Conservation (phyloP, 83 land plant genomes). For the Diphasiastrum complanatum region DNA sequence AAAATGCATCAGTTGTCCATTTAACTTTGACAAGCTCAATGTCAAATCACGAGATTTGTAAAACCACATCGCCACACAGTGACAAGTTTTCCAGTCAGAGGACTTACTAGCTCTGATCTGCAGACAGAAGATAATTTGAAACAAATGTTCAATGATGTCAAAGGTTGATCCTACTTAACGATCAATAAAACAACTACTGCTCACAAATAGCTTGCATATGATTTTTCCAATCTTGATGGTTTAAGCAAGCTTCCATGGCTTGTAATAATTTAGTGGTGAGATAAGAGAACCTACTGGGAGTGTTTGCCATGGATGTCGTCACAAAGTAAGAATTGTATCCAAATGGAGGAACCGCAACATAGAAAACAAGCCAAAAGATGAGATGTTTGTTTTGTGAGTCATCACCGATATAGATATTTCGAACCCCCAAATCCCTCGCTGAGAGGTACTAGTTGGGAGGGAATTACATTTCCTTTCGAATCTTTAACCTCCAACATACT, state of each 20-base stretch:
- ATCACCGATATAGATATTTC: slow-evolving; percentile 45
- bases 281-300: neutral
- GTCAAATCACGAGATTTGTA: too few species aligned
- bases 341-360: slow-evolving; percentile 72
- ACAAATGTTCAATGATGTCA: too few species aligned
- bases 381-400: slow-evolving; percentile 26
- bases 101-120: too few species aligned
- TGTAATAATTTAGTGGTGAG: slow-evolving; percentile 16
- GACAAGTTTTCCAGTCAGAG: too few species aligned
- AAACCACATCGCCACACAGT: too few species aligned
- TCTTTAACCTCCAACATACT: slow-evolving; percentile 50
- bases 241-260: neutral
- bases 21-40: too few species aligned
- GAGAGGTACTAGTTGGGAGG: slow-evolving; percentile 68
- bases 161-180: too few species aligned
- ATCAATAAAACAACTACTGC: too few species aligned
- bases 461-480: slow-evolving; percentile 55
- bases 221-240: too few species aligned
- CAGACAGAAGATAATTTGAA: too few species aligned
- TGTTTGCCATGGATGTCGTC: slow-evolving; percentile 15
- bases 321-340: slow-evolving; percentile 69
- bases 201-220: too few species aligned
- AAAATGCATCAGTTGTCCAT: too few species aligned
- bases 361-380: slow-evolving; percentile 59
- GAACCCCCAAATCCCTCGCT: slow-evolving; percentile 23